These are phyloP conservation scores for Stephanocyclus meneghinianus DNA, from an alignment of 352 stramenopile species.

Conservation along the genomic window DNA sequence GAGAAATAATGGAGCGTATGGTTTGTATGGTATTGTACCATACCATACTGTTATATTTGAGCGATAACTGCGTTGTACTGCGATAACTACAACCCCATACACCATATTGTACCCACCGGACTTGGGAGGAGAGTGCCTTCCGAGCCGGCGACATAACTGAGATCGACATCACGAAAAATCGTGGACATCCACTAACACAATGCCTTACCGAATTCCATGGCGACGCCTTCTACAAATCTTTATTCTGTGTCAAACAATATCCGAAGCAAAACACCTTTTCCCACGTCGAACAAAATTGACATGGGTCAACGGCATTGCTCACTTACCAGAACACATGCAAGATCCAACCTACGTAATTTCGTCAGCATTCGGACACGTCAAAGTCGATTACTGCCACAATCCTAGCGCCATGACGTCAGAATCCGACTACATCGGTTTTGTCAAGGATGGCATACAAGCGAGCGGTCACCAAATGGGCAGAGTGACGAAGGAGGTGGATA, in stretches of 20 bases:
- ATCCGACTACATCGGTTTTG: slow-evolving; percentile 69
- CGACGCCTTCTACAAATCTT: not conserved
- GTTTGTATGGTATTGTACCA: no score
- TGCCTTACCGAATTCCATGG: not conserved
- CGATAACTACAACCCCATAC: no score
- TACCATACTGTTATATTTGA: no score
- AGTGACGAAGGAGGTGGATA: slow-evolving; percentile 76
- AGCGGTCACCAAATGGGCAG: slow-evolving; percentile 70
- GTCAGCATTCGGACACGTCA: slow-evolving; percentile 60
- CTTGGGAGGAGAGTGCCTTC: not conserved
- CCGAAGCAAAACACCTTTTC: slow-evolving; percentile 17
- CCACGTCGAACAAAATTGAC: slow-evolving; percentile 42
- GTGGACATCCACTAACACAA: not conserved
- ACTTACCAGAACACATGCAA: slow-evolving; percentile 64
- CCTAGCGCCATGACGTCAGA: slow-evolving; percentile 70
- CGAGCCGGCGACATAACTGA: not conserved
- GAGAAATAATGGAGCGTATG: no score
- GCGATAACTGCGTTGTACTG: no score
- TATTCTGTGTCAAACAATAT: not conserved
- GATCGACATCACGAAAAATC: not conserved
- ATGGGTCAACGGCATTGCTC: slow-evolving; percentile 78
- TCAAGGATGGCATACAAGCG: slow-evolving; percentile 74
- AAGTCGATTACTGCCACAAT: slow-evolving; percentile 76
- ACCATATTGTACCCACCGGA: no score
- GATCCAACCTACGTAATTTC: slow-evolving; percentile 57